These are phyloP conservation scores for Globisporangium alternatum DNA, from an alignment of 352 stramenopile genomes.

Conservation along the genomic window DNA sequence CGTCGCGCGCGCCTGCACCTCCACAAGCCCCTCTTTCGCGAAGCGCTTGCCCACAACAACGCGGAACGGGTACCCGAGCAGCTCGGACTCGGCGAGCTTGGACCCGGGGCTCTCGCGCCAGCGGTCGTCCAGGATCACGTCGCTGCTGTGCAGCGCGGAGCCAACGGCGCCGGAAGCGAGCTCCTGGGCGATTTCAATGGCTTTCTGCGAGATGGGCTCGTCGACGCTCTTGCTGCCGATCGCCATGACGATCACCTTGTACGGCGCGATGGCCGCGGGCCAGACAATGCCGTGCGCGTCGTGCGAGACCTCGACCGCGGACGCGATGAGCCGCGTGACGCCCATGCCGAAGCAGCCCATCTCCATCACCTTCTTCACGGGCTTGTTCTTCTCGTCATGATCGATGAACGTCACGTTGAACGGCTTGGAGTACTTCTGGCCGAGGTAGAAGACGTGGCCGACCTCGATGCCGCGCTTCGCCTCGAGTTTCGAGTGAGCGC, in stretches of 20 bases:
- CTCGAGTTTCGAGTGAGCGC: constrained; percentile 44
- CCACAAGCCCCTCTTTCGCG: constrained; percentile 66
- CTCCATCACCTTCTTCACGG: constrained; percentile 56
- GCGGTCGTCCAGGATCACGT: constrained; percentile 83
- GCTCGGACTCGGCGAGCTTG: constrained; percentile 83
- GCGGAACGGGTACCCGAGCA: constrained; percentile 83
- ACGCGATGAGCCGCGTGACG: constrained; percentile 77
- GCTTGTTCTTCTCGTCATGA: constrained; percentile 30
- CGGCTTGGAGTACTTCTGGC: constrained; percentile 86
- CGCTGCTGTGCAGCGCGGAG: constrained; percentile 31
- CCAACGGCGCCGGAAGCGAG: constrained; percentile 35
- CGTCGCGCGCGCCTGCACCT: constrained; percentile 65
- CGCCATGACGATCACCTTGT: constrained; percentile 74
- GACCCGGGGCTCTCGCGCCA: constrained; percentile 77
- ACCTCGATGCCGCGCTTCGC: constrained; percentile 87
- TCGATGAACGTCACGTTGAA: constrained; percentile 62
- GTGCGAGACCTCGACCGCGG: constrained; percentile 75
- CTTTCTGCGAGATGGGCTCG: constrained; percentile 42
- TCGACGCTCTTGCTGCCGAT: constrained; percentile 59
- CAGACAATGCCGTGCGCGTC: constrained; percentile 80
- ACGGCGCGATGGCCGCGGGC: constrained; percentile 78
- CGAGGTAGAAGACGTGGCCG: constrained; percentile 87
- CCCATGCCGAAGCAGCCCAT: constrained; percentile 91
- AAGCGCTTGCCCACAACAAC: constrained; percentile 84
- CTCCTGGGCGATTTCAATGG: constrained; percentile 46